Evolutionary conservation across 2,329 filamentous ascomycete genomes (phyloP), one percentile per base, ranked within the genome.

Genomic region (Colletotrichum liriopes): DNA sequence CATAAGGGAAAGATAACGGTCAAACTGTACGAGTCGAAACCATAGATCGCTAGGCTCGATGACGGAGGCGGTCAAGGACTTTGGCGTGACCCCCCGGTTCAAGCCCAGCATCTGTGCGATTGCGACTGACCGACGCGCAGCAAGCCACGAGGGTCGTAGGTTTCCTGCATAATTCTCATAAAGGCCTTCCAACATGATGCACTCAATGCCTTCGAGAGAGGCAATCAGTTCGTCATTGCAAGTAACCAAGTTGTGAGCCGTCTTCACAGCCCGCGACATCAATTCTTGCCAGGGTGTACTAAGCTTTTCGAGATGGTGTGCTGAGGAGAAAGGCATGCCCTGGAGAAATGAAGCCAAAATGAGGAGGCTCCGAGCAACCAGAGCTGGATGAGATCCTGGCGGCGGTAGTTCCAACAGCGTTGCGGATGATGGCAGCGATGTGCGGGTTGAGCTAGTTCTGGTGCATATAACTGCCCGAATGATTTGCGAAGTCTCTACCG

Each of bases 201-300:
- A 87, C 70, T 88, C 85, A 7, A 89, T 76, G 0, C 86, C 85
- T 64, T 88, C 86, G 1, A 87, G 49, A 0, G 82, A 84, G 32
- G 77, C 79, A 0, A 85, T 75, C 0, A 90, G 76, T 2, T 84
- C 83, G 62, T 88, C 84, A 35, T 88, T 83, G 18, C 80, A 81
- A 0, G 84, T 86, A 1, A 90, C 82, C 9, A 81, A 73, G 6
- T 75, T 77, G 16, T 76, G 79, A 1, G 79, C 79, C 0, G 77
- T 76, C 18, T 81, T 77, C 2, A 82, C 76, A 0, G 79, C 54
- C 0, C 76, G 76, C 5, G 73, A 60, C 77, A 79, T 77, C 7
- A 81, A 76, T 4, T 11, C 51, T 64, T 83, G 79, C 1, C 74
- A 64, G 5, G 41, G 26, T 2, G 32, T 72, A 45, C 3, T 75